These are phyloP conservation scores for Vickermania spadyakhi DNA, from an alignment of 208 protist genomes.

Conservation along the genomic window DNA sequence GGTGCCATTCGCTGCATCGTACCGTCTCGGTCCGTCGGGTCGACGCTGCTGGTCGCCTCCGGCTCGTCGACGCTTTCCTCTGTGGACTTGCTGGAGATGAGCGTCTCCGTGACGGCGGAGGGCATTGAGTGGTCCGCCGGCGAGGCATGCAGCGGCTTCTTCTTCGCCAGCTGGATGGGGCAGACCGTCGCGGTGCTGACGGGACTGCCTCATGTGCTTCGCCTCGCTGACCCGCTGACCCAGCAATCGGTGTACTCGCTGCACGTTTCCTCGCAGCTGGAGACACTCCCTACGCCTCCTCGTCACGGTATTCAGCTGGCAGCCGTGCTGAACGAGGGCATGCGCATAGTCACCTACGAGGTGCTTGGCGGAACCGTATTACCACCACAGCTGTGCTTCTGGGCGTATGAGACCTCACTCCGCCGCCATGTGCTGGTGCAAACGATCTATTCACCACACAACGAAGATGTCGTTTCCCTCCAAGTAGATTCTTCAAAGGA, in stretches of 20 bases:
- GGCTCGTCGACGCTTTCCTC: constrained; percentile 53
- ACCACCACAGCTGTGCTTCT: constrained; percentile 68
- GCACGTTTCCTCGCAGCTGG: constrained; percentile 82
- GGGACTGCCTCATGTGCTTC: constrained; percentile 69
- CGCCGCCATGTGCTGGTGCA: constrained; percentile 65
- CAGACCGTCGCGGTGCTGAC: constrained; percentile 68
- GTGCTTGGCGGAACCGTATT: constrained; percentile 45
- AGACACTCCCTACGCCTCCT: constrained; percentile 55
- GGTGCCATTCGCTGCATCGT: constrained; percentile 36
- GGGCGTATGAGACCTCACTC: constrained; percentile 40
- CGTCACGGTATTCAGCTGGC: constrained; percentile 74
- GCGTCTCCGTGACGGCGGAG: constrained; percentile 39
- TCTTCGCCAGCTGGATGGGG: constrained; percentile 66
- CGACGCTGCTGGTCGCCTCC: constrained; percentile 58
- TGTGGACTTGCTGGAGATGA: constrained; percentile 62
- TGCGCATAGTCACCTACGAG: constrained; percentile 76
- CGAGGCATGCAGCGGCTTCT: constrained; percentile 48
- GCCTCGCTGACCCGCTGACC: constrained; percentile 75
- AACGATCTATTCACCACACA: constrained; percentile 70
- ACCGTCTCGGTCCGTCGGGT: constrained; percentile 15
- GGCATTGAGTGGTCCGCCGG: constrained; percentile 77
- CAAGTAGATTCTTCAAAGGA: constrained; percentile 37
- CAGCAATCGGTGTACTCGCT: constrained; percentile 84
- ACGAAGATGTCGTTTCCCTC: constrained; percentile 41
- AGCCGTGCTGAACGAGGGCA: constrained; percentile 50